phyloP scores from a whole-genome alignment of 164 flowering plant species.

The Aristolochia californica region DNA sequence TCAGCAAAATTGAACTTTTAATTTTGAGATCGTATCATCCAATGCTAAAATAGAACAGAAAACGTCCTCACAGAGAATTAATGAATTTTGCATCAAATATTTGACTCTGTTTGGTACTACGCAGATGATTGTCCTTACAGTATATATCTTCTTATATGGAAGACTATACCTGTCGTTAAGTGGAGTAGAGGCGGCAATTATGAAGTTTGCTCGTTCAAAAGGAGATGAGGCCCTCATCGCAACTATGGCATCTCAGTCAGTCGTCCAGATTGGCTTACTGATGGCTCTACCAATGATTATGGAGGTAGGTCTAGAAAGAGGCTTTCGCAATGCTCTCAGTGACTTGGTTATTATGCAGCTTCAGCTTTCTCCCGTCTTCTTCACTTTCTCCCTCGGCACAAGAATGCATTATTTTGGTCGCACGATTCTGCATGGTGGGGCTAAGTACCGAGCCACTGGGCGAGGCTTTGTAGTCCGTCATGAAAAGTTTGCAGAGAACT shows the following conservation, averaged over 20 bases:
- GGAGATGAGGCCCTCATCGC: slow-evolving; percentile 56
- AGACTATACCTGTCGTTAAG: slow-evolving; percentile 73
- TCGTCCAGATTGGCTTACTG: slow-evolving; percentile 81
- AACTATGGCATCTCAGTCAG: slow-evolving; percentile 83
- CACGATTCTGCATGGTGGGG: slow-evolving; percentile 92
- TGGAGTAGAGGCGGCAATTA: slow-evolving; percentile 74
- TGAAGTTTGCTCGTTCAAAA: slow-evolving; percentile 42
- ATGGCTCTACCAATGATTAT: slow-evolving; percentile 90
- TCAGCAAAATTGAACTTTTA: too few relatives aligned
- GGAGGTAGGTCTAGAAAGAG: slow-evolving; percentile 96
- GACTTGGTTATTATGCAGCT: slow-evolving; percentile 92
- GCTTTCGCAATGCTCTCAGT: slow-evolving; percentile 76
- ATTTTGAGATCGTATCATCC: too few relatives aligned
- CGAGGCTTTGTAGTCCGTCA: slow-evolving; percentile 96
- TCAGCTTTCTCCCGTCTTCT: slow-evolving; percentile 83
- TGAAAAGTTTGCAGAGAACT: slow-evolving; percentile 92
- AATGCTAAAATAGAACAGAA: too few relatives aligned
- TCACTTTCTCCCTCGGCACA: slow-evolving; percentile 95
- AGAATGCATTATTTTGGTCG: slow-evolving; percentile 87
- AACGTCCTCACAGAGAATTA: too few relatives aligned
- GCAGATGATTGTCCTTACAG: slow-evolving; percentile 80
- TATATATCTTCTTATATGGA: slow-evolving; percentile 83
- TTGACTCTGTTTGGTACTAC: neutral
- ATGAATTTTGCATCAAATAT: neutral
- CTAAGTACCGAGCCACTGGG: slow-evolving; percentile 97